These are phyloP conservation scores for Penstemon eatonii DNA, from an alignment of 257 asterid species.

Conservation along the genomic window DNA sequence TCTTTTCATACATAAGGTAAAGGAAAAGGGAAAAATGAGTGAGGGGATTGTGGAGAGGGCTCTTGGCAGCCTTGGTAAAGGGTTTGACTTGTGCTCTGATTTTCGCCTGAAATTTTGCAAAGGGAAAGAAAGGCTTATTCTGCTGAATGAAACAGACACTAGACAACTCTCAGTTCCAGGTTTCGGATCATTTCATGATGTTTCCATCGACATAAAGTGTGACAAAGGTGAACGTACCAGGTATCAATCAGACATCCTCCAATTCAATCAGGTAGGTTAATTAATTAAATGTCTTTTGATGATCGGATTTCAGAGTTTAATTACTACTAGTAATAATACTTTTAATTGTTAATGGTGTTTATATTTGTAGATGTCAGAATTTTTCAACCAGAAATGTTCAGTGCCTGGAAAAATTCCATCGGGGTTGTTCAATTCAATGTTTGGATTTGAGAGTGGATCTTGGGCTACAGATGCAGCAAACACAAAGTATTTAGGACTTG, in stretches of 20 bases:
- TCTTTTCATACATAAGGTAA: not conserved
- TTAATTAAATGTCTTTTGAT: not conserved
- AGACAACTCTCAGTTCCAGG: constrained; percentile 61
- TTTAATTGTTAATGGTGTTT: too few species aligned
- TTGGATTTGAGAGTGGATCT: constrained; percentile 78
- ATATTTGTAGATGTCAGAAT: constrained; percentile 71
- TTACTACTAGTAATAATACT: not conserved
- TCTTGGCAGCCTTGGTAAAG: constrained; percentile 77
- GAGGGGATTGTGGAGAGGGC: constrained; percentile 54
- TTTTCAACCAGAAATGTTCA: constrained; percentile 64
- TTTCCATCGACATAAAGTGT: constrained; percentile 69
- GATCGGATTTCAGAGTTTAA: not conserved
- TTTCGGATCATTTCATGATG: constrained; percentile 47
- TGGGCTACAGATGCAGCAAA: constrained; percentile 77
- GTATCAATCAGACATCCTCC: constrained; percentile 77
- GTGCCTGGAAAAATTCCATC: constrained; percentile 85
- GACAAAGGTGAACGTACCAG: constrained; percentile 91
- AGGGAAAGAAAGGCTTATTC: constrained; percentile 55
- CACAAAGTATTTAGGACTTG: constrained; percentile 61
- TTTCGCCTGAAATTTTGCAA: constrained; percentile 83
- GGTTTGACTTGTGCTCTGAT: constrained; percentile 74
- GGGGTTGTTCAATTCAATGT: constrained; percentile 84
- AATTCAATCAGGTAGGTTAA: constrained; percentile 63
- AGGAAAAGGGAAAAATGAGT: not conserved
- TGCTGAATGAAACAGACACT: constrained; percentile 54